These are phyloP conservation scores for Murraya paniculata DNA, from an alignment of 345 rosid genomes.

Conservation along the genomic window DNA sequence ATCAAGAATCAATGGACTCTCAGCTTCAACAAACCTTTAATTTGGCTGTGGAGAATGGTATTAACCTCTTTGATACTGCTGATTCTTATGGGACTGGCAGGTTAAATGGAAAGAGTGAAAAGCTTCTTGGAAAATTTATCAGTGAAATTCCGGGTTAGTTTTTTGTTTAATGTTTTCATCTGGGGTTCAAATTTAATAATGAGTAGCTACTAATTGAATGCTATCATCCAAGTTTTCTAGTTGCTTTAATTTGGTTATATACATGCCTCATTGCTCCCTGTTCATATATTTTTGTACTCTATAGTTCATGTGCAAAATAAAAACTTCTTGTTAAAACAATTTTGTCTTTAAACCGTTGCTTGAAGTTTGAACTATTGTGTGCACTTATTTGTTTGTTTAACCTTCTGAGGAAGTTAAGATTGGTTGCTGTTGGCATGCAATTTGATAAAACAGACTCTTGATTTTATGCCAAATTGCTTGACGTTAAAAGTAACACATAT, in stretches of 20 bases:
- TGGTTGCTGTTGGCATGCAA: too few species aligned
- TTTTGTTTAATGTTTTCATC: not conserved
- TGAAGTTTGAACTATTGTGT: too few species aligned
- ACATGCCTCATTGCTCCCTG: not conserved
- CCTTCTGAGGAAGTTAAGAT: not conserved
- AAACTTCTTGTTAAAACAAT: not conserved
- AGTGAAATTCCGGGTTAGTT: slow-evolving; percentile 49
- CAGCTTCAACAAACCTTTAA: slow-evolving; percentile 75
- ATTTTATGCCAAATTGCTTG: not conserved
- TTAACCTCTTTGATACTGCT: slow-evolving; percentile 85
- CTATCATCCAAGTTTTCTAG: not conserved
- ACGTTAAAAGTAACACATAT: not conserved
- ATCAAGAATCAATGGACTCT: slow-evolving; percentile 74
- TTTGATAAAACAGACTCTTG: not conserved
- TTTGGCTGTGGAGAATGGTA: slow-evolving; percentile 71
- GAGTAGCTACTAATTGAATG: not conserved
- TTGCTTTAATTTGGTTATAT: not conserved
- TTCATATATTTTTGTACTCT: not conserved
- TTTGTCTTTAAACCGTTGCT: not conserved
- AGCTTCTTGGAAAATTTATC: slow-evolving; percentile 83
- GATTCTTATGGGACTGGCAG: slow-evolving; percentile 93
- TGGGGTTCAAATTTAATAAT: not conserved
- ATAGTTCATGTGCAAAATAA: too few species aligned
- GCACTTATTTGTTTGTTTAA: not conserved
- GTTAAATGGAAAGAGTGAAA: slow-evolving; percentile 86